Conservation (phyloP, 768 basidiomycete species). For the Cubamyces sp. region DNA sequence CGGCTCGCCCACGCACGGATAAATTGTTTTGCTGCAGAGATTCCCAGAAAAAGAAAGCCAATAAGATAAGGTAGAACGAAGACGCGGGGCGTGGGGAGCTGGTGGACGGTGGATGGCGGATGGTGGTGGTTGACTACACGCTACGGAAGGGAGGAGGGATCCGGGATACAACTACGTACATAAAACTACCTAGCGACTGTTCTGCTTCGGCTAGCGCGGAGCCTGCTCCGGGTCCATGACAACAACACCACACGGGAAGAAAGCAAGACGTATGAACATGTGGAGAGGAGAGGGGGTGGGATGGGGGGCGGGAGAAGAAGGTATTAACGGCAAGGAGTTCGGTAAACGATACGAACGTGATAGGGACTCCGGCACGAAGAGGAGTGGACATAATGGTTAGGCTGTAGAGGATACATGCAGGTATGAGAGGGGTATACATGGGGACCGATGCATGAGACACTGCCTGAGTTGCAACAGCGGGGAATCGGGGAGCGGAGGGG, state of each 20-base stretch:
- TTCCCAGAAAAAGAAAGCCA: neutral
- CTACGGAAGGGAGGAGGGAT: neutral
- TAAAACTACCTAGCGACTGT: constrained; percentile 2
- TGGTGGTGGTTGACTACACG: constrained; percentile 12
- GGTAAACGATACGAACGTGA: neutral
- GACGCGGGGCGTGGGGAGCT: no score
- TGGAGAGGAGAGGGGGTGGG: constrained; percentile 6
- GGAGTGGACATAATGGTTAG: constrained; percentile 12
- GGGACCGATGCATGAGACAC: constrained; percentile 11
- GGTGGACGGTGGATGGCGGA: neutral
- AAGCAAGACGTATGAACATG: neutral
- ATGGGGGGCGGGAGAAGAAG: constrained; percentile 5
- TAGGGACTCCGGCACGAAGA: neutral
- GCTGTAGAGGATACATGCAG: constrained; percentile 25
- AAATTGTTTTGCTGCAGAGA: no score
- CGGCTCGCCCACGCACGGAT: no score
- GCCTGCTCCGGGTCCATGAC: constrained; percentile 19
- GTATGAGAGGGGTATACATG: constrained; percentile 22
- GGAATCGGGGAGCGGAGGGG: constrained; percentile 13
- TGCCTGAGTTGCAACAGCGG: neutral
- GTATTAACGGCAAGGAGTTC: constrained; percentile 6
- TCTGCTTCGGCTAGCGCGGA: constrained; percentile 16
- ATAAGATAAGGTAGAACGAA: neutral
- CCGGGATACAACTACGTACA: constrained; percentile 7
- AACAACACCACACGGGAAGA: neutral